Percentiles rank a stretch among this genome's conserved stretches.
Evolutionary conservation across 116 monocot species (phyloP).

Genomic region (Zostera marina): DNA sequence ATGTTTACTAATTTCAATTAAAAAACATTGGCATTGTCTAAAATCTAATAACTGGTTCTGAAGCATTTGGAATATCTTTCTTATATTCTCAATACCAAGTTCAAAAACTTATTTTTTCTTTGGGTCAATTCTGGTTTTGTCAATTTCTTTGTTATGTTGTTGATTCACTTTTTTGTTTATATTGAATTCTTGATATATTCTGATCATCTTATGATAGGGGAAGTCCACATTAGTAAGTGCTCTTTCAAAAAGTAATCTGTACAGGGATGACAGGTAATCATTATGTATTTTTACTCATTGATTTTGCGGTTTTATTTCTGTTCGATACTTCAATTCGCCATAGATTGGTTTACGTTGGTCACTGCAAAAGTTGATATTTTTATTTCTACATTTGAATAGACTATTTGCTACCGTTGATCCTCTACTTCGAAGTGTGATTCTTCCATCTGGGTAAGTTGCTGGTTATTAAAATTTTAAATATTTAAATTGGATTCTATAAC

Average conservation of each 20-base stretch:
- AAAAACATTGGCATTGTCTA: too few species aligned
- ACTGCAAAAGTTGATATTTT: not conserved
- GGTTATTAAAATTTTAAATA: not conserved
- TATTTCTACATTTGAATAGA: conserved; percentile 11
- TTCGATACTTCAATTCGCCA: not conserved
- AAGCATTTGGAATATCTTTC: too few species aligned
- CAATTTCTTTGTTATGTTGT: too few species aligned
- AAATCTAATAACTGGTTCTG: too few species aligned
- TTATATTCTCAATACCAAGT: too few species aligned
- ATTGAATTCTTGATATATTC: not conserved
- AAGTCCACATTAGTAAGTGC: conserved; percentile 92
- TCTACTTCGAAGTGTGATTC: conserved; percentile 80
- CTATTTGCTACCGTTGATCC: conserved; percentile 99
- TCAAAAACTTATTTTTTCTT: too few species aligned
- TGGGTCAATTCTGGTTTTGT: too few species aligned
- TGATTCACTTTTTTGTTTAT: not conserved
- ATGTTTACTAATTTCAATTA: not conserved
- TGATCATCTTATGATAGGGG: conserved; percentile 31
- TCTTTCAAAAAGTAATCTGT: conserved; percentile 70
- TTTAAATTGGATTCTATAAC: not conserved
- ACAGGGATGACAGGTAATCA: conserved; percentile 69
- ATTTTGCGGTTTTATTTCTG: not conserved
- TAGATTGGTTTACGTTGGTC: not conserved
- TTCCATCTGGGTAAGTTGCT: conserved; percentile 90
- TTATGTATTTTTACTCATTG: conserved; percentile 2